A percentile compares a stretch with the other conserved stretches of the same genome.
These are phyloP conservation scores for Arachis stenosperma DNA, from an alignment of 306 rosid genomes.

Conservation along the genomic window DNA sequence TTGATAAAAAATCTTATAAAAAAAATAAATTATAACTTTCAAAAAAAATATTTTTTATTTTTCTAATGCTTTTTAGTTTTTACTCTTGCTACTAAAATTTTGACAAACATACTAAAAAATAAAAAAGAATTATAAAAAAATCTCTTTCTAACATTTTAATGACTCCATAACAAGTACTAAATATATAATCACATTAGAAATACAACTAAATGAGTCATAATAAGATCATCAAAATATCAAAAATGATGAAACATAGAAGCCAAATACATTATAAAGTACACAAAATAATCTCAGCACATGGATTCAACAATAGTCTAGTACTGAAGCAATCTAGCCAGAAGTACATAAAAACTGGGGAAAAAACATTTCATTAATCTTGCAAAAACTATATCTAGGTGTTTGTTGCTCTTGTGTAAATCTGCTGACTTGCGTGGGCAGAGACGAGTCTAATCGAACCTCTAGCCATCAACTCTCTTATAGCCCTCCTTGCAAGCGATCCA, in stretches of 20 bases:
- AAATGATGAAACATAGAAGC: background rate
- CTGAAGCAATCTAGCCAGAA: slow-evolving; percentile 28
- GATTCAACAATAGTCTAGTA: slow-evolving; percentile 17
- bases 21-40: no score
- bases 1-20: no score
- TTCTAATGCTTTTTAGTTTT: no score
- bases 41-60: no score
- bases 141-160: no score
- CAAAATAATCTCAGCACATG: background rate
- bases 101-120: no score
- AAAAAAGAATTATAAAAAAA: no score
- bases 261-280: background rate
- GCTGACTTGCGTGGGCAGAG: slow-evolving; percentile 77
- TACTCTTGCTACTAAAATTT: no score
- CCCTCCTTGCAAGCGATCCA: slow-evolving; percentile 78
- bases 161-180: no score
- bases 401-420: slow-evolving; percentile 75
- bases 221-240: background rate
- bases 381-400: slow-evolving; percentile 52
- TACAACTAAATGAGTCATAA: background rate
- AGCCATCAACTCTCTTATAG: slow-evolving; percentile 54
- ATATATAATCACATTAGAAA: background rate
- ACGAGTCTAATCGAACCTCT: slow-evolving; percentile 57
- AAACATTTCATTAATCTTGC: slow-evolving; percentile 22
- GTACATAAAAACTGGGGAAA: background rate